Evolutionary conservation across 192 early-diverging fungal genomes (phyloP).

Genomic region (Coemansia sp.): DNA sequence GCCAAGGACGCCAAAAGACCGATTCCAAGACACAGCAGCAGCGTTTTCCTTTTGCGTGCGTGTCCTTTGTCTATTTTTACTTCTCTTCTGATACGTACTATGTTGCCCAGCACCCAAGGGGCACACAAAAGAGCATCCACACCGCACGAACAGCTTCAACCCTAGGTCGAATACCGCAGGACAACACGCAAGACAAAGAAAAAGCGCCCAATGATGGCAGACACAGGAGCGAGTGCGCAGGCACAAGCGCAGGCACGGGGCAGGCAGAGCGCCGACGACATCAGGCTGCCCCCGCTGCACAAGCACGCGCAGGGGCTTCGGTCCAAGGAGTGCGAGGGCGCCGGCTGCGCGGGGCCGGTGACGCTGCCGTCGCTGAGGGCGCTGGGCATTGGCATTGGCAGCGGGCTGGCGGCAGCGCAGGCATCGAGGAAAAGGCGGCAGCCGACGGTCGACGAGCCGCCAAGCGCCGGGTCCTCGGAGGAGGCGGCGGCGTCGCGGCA

Average conservation of each 20-base stretch:
- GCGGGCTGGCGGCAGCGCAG: neutral
- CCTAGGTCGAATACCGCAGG: neutral
- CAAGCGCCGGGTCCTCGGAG: neutral
- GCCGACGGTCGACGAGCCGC: neutral
- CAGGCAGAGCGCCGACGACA: neutral
- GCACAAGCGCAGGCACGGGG: neutral
- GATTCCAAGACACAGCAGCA: too few relatives aligned
- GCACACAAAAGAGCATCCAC: neutral
- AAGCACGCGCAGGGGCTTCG: slow-evolving; percentile 24
- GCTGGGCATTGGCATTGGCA: slow-evolving; percentile 36
- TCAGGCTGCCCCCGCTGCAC: slow-evolving; percentile 41
- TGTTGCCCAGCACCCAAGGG: neutral
- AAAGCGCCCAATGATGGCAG: neutral
- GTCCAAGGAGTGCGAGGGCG: slow-evolving; percentile 27
- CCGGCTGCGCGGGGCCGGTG: slow-evolving; percentile 32
- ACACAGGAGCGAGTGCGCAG: too few relatives aligned
- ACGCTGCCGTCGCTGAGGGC: slow-evolving; percentile 45
- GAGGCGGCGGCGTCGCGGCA: neutral
- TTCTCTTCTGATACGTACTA: neutral
- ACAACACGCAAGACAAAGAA: neutral
- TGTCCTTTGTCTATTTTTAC: too few relatives aligned
- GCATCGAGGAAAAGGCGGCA: neutral
- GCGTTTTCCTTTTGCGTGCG: too few relatives aligned
- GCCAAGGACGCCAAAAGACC: too few relatives aligned
- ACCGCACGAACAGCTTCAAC: neutral